Conservation (phyloP, 2,329 filamentous ascomycete genomes). For the Exophiala viscosa region DNA sequence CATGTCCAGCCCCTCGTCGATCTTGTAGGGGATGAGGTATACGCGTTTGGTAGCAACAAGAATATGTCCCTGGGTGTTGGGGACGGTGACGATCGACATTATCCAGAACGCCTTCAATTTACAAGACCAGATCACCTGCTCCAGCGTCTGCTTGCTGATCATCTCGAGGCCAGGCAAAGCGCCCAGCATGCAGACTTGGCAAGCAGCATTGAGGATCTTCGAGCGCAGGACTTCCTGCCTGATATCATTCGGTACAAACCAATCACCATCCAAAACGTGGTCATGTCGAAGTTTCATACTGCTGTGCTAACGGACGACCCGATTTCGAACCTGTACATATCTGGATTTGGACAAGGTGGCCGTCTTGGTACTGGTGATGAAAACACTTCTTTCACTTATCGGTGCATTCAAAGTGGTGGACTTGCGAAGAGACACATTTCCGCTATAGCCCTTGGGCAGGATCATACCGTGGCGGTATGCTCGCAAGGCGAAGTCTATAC, state of each 20-base stretch:
- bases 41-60: conserved; percentile 93
- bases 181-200: conserved; percentile 28
- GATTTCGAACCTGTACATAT: conserved; percentile 86
- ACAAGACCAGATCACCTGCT: conserved; percentile 74
- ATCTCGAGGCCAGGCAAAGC: conserved; percentile 45
- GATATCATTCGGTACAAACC: conserved; percentile 67
- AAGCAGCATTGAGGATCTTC: conserved; percentile 29
- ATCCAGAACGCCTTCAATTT: conserved; percentile 76
- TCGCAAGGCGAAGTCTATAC: conserved; percentile 88
- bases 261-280: conserved; percentile 73
- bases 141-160: conserved; percentile 67
- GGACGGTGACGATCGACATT: conserved; percentile 93
- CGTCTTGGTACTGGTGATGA: conserved; percentile 87
- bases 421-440: conserved; percentile 70
- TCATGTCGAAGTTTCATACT: conserved; percentile 87
- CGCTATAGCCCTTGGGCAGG: conserved; percentile 81
- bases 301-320: conserved; percentile 84
- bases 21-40: conserved; percentile 75
- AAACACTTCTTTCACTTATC: conserved; percentile 80
- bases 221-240: conserved; percentile 59
- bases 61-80: conserved; percentile 89
- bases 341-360: conserved; percentile 85
- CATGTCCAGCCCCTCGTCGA: conserved; percentile 34
- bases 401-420: conserved; percentile 71
- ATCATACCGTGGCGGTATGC: conserved; percentile 82